phyloP scores from a whole-genome alignment of 2,329 filamentous ascomycete genomes.

The Fusarium robinianum region DNA sequence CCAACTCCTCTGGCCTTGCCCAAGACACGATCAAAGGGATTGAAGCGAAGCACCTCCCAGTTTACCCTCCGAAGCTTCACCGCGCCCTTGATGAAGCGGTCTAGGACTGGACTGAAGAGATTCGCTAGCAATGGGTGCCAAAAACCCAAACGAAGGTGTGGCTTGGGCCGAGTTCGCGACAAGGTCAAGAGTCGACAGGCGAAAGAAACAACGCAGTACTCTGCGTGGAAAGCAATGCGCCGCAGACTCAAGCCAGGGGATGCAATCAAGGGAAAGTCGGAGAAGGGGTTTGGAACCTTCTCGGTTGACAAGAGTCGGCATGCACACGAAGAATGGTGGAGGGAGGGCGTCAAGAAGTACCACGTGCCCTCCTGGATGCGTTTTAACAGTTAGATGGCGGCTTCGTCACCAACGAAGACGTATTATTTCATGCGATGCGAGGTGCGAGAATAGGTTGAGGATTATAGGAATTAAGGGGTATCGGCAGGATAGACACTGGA shows the following conservation, averaged over 20 bases:
- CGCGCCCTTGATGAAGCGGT: slow-evolving; percentile 15
- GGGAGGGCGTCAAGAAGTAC: slow-evolving; percentile 41
- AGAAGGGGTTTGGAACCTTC: slow-evolving; percentile 33
- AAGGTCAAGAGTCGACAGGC: slow-evolving; percentile 36
- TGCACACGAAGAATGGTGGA: slow-evolving; percentile 43
- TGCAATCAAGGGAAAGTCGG: slow-evolving; percentile 31
- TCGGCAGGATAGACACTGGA: slow-evolving; percentile 16
- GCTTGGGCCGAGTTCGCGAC: slow-evolving; percentile 34
- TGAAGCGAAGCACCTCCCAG: slow-evolving; percentile 23
- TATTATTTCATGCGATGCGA: too few relatives aligned
- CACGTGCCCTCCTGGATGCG: slow-evolving; percentile 41
- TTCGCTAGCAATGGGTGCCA: slow-evolving; percentile 38
- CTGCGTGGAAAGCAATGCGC: slow-evolving; percentile 37
- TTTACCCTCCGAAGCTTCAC: slow-evolving; percentile 23
- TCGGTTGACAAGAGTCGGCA: slow-evolving; percentile 30
- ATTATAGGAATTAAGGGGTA: slow-evolving; percentile 17
- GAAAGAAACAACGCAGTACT: slow-evolving; percentile 34
- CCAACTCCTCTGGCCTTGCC: slow-evolving; percentile 14
- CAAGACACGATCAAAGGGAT: slow-evolving; percentile 14
- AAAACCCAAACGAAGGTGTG: slow-evolving; percentile 31
- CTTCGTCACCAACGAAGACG: too few relatives aligned
- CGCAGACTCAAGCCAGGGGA: slow-evolving; percentile 33
- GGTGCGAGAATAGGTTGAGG: not conserved
- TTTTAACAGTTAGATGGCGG: too few relatives aligned
- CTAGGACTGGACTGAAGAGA: slow-evolving; percentile 30